Percentiles rank a stretch among this genome's conserved stretches.
These are phyloP conservation scores for Grosmannia serpens DNA, from an alignment of 2,329 filamentous ascomycete species.

Conservation along the genomic window DNA sequence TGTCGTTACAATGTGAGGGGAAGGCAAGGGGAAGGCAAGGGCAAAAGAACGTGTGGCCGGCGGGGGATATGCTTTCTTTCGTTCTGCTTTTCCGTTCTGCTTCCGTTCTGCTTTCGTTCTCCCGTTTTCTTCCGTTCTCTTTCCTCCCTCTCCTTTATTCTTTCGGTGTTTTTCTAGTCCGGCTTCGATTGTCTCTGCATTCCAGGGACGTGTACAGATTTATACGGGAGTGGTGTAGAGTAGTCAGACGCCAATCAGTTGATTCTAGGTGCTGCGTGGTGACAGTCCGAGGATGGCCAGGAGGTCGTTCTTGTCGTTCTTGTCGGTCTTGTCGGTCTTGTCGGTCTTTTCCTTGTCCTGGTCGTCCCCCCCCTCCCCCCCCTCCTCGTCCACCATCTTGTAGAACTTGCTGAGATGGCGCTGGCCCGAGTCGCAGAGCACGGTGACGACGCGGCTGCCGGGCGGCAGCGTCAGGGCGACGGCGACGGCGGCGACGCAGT, in stretches of 20 bases:
- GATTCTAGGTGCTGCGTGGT: neutral
- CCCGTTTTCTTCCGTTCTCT: neutral
- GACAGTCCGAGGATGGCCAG: slow-evolving; percentile 37
- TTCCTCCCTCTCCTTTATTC: neutral
- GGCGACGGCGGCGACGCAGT: slow-evolving; percentile 71
- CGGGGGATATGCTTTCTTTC: neutral
- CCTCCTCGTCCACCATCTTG: slow-evolving; percentile 57
- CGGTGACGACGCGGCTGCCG: slow-evolving; percentile 61
- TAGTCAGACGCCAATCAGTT: no score
- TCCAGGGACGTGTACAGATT: neutral
- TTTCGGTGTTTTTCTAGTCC: neutral
- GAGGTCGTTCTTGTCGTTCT: slow-evolving; percentile 23
- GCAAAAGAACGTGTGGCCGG: no score
- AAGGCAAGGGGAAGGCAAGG: no score
- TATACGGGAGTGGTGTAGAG: neutral
- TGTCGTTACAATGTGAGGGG: no score
- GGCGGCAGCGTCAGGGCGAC: slow-evolving; percentile 51
- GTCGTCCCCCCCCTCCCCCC: slow-evolving; percentile 30
- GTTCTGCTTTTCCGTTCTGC: neutral
- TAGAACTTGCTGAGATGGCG: slow-evolving; percentile 79
- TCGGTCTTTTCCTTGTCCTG: no score
- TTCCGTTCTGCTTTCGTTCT: neutral
- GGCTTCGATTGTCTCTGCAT: no score
- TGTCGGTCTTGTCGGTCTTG: slow-evolving; percentile 17
- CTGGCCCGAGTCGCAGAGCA: slow-evolving; percentile 77